These are phyloP conservation scores for Aspergillus taichungensis DNA, from an alignment of 495 filamentous ascomycete species.

Conservation along the genomic window DNA sequence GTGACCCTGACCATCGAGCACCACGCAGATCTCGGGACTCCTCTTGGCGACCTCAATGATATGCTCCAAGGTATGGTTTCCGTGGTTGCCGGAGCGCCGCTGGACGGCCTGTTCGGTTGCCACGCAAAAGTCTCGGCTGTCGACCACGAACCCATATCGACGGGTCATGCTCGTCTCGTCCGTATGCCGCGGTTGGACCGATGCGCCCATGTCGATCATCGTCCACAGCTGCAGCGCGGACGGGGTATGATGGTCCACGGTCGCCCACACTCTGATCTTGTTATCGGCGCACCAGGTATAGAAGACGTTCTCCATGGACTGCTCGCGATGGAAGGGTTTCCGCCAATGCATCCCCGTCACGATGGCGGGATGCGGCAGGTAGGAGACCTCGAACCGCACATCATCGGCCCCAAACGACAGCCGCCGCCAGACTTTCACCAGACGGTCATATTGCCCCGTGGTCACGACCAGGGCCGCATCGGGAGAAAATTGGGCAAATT, in stretches of 20 bases:
- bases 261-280: slow-evolving; percentile 74
- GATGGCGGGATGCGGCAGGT: slow-evolving; percentile 72
- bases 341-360: slow-evolving; percentile 86
- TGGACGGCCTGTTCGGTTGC: slow-evolving; percentile 72
- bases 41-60: slow-evolving; percentile 79
- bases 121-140: slow-evolving; percentile 68
- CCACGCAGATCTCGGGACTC: slow-evolving; percentile 78
- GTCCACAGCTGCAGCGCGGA: slow-evolving; percentile 73
- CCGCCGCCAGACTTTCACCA: slow-evolving; percentile 90
- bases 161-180: slow-evolving; percentile 23
- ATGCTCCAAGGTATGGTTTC: slow-evolving; percentile 67
- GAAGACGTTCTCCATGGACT: slow-evolving; percentile 80
- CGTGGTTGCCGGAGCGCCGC: slow-evolving; percentile 47
- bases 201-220: slow-evolving; percentile 65
- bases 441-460: slow-evolving; percentile 65
- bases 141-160: slow-evolving; percentile 75
- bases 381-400: slow-evolving; percentile 81
- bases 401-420: slow-evolving; percentile 77
- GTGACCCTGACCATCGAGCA: slow-evolving; percentile 72
- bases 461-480: slow-evolving; percentile 81
- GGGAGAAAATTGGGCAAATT: slow-evolving; percentile 73
- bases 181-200: slow-evolving; percentile 53
- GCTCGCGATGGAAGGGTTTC: slow-evolving; percentile 60
- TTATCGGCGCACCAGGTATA: slow-evolving; percentile 88
- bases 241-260: slow-evolving; percentile 62